Base-by-base conservation (phyloP, 768 basidiomycete species). In the Lentinula guzmanii region DNA sequence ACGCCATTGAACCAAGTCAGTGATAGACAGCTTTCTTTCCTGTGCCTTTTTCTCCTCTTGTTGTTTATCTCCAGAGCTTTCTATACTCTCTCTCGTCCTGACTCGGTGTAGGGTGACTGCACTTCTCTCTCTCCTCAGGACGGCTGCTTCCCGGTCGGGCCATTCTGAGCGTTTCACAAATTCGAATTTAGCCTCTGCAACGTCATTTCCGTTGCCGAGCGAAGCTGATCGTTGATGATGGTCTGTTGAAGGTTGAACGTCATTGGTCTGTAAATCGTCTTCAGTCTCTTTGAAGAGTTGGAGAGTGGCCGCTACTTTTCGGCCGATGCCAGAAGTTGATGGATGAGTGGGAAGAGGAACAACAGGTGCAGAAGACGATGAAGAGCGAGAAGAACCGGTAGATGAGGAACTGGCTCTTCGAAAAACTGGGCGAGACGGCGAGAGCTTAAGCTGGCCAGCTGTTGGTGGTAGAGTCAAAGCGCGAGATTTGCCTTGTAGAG, bases 101-200 rank as follows among this genome's bases (percentile, higher is more conserved):
- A 80, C 76, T 18, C 82, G 78, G 61, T 88, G 84, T 59, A 89
- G 70, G 21, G 77, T 78, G 18, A 85, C 83, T 39, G 80, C 76
- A 68, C 89, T 91, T 71, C 81, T 85, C 69, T 89, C 86, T 61
- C 89, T 77, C 61, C 89, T 79, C 53, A 86, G 76, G 18, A 86
- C 87, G 60, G 85, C 87, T 5, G 83, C 77, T 74, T 91, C 91
- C 43, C 88, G 83, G 70, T 90, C 90, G 1, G 88, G 89, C 91
- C 91, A 92, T 65, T 90, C 91, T 15, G 91, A 86, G 46, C 91
- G 83, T 70, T 90, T 91, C 52, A 92, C 89, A 66, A 91, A 91
- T 76, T 91, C 84, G 68, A 85, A 91, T 68, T 86, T 82, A 16
- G 89, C 81, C 63, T 88, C 82, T 28, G 83, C 81, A 48, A 90